A percentile compares a stretch with the other conserved stretches of the same genome.
Evolutionary conservation across 257 asterid species (phyloP).

Genomic region (Fraxinus quadrangulata): DNA sequence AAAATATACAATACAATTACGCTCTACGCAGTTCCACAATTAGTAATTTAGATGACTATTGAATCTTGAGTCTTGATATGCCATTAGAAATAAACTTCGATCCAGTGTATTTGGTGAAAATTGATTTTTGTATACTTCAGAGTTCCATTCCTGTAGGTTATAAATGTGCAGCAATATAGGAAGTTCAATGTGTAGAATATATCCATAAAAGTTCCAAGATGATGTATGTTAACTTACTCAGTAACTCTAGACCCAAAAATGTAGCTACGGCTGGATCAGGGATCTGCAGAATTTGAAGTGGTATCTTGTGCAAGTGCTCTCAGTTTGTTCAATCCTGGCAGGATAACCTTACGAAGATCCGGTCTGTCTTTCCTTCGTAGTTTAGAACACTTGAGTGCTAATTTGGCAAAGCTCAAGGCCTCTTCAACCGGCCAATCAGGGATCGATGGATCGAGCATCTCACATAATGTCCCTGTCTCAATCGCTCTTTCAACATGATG

Average conservation of each 20-base stretch:
- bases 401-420: constrained; percentile 32
- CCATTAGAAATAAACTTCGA: not conserved
- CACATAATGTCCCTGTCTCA: constrained; percentile 29
- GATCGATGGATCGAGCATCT: constrained; percentile 34
- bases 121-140: not conserved
- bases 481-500: constrained; percentile 38
- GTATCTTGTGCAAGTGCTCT: constrained; percentile 31
- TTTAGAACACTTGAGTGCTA: constrained; percentile 34
- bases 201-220: not conserved
- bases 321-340: constrained; percentile 34
- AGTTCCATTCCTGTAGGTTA: not conserved
- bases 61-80: not conserved
- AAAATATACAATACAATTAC: not conserved
- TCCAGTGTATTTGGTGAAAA: not conserved
- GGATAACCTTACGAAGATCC: constrained; percentile 33
- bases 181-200: not conserved
- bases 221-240: not conserved
- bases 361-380: constrained; percentile 42
- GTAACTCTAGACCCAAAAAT: constrained; percentile 25
- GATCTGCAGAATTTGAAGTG: constrained; percentile 6
- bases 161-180: not conserved
- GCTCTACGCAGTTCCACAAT: not conserved
- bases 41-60: not conserved
- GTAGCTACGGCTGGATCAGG: constrained; percentile 23
- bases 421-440: constrained; percentile 36